Conservation (phyloP, 805 yeast species). For the Diddensiella caesifluorescens region DNA sequence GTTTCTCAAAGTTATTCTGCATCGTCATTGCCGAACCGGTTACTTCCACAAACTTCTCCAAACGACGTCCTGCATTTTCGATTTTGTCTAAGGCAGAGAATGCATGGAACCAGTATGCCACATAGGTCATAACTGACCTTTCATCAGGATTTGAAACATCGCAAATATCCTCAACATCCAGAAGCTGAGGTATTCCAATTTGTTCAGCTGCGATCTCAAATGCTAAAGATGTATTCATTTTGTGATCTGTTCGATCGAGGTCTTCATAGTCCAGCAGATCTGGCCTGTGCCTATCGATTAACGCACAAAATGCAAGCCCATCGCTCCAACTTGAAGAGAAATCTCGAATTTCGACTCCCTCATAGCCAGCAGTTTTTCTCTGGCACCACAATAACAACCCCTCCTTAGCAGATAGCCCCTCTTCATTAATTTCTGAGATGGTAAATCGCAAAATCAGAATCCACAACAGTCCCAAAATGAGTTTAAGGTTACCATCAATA, state of each 20-base stretch:
- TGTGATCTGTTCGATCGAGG: conserved; percentile 28
- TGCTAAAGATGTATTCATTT: conserved; percentile 35
- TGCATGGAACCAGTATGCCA: conserved; percentile 54
- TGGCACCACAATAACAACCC: conserved; percentile 53
- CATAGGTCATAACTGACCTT: conserved; percentile 51
- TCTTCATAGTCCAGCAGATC: conserved; percentile 36
- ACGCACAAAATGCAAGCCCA: conserved; percentile 45
- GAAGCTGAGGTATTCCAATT: conserved; percentile 46
- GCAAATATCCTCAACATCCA: conserved; percentile 51
- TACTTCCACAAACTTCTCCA: conserved; percentile 35
- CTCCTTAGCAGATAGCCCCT: conserved; percentile 38
- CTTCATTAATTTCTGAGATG: conserved; percentile 36
- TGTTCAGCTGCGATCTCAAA: conserved; percentile 40
- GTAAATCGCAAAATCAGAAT: conserved; percentile 35
- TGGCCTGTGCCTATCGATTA: conserved; percentile 40
- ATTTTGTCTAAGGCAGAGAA: conserved; percentile 35
- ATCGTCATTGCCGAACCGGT: conserved; percentile 29
- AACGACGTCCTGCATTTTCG: conserved; percentile 36
- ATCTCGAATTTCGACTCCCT: conserved; percentile 39
- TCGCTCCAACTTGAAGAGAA: conserved; percentile 53
- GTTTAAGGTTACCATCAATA: conserved; percentile 88
- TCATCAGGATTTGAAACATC: conserved; percentile 51
- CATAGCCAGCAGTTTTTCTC: conserved; percentile 36
- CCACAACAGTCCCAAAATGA: conserved; percentile 90
- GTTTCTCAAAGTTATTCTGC: conserved; percentile 32